Conservation (phyloP, 2,329 filamentous ascomycete species). For the Diaporthe sp. region DNA sequence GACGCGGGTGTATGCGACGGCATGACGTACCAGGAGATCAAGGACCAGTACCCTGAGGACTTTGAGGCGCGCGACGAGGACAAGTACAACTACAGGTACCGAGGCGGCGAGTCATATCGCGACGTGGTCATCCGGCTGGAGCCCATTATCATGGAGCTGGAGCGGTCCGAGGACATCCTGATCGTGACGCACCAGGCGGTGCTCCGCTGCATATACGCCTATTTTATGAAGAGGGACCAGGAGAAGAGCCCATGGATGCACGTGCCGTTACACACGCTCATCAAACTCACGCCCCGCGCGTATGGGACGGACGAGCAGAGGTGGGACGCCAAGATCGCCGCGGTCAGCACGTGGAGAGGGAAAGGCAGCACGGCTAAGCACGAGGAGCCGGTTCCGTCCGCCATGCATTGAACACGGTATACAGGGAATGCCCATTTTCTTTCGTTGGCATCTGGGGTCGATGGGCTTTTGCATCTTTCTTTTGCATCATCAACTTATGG, state of each 20-base stretch:
- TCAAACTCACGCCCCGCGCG: slow-evolving; percentile 94
- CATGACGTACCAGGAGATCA: slow-evolving; percentile 95
- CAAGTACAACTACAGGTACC: slow-evolving; percentile 99
- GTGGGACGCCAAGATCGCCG: slow-evolving; percentile 91
- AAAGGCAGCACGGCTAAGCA: slow-evolving; percentile 95
- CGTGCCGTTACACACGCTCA: slow-evolving; percentile 94
- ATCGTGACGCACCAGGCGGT: slow-evolving; percentile 99
- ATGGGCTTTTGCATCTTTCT: slow-evolving; percentile 23
- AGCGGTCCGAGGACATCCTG: slow-evolving; percentile 94
- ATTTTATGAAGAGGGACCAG: slow-evolving; percentile 98
- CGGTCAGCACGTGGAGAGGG: slow-evolving; percentile 94
- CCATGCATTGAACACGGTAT: slow-evolving; percentile 39
- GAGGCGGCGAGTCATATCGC: slow-evolving; percentile 93
- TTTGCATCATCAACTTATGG: slow-evolving; percentile 23
- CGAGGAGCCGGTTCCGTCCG: slow-evolving; percentile 67
- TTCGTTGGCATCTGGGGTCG: background rate
- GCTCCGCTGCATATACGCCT: slow-evolving; percentile 95
- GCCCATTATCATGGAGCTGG: slow-evolving; percentile 99
- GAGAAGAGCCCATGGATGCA: slow-evolving; percentile 98
- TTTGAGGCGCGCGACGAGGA: slow-evolving; percentile 96
- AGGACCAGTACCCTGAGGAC: slow-evolving; percentile 90
- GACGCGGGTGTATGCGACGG: slow-evolving; percentile 97
- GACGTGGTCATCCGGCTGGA: slow-evolving; percentile 98
- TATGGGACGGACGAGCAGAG: slow-evolving; percentile 94
- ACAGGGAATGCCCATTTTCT: background rate